Percentiles rank a stretch among this genome's conserved stretches.
Conservation (phyloP, 345 rosid genomes). For the Populus euphratica region DNA sequence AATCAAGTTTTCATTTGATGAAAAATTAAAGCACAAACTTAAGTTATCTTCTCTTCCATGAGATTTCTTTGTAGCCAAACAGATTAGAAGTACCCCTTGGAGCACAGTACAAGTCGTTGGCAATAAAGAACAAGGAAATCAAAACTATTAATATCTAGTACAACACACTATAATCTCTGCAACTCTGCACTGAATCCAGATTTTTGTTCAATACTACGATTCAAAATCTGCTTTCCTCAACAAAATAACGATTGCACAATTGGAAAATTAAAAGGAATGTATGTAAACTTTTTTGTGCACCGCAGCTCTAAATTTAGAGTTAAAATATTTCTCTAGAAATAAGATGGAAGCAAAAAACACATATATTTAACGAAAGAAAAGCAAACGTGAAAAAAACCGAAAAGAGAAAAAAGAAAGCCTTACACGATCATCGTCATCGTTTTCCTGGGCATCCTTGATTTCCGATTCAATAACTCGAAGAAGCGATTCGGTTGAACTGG, state of each 20-base stretch:
- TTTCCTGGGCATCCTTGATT: slow-evolving; percentile 58
- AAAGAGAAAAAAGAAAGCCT: neutral
- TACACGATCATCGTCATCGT: slow-evolving; percentile 56
- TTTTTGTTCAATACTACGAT: neutral
- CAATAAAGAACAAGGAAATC: neutral
- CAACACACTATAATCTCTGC: too few species aligned
- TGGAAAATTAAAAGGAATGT: neutral
- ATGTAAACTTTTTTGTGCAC: neutral
- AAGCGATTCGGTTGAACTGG: slow-evolving; percentile 52
- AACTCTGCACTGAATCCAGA: neutral
- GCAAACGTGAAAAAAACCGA: neutral
- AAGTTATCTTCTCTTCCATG: neutral
- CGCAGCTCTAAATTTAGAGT: neutral
- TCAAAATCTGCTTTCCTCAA: neutral
- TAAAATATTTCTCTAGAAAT: too few species aligned
- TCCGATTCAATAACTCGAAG: slow-evolving; percentile 61
- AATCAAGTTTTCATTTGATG: neutral
- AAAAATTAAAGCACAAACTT: neutral
- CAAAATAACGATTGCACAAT: neutral
- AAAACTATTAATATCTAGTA: too few species aligned
- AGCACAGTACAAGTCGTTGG: neutral
- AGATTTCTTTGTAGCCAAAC: neutral
- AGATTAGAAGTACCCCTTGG: neutral
- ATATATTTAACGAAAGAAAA: neutral
- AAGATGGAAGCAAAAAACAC: neutral